Percentiles rank a stretch among this genome's conserved stretches.
phyloP scores from a whole-genome alignment of 345 rosid species.

The Hibiscus tridactylites region DNA sequence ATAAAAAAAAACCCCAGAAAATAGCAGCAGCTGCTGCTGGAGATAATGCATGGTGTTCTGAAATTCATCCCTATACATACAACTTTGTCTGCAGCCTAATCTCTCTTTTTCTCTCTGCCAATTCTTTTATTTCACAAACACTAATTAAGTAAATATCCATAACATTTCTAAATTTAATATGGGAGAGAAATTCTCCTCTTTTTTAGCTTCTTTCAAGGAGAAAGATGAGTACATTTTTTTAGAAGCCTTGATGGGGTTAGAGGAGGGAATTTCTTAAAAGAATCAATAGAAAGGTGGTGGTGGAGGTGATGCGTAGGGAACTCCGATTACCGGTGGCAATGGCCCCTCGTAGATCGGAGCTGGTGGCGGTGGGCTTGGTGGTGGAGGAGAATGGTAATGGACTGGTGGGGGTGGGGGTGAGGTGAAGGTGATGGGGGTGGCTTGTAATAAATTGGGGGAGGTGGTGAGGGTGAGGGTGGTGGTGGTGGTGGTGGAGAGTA shows the following conservation, averaged over 20 bases:
- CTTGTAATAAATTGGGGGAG: constrained; percentile 22
- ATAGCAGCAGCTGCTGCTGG: too few species aligned
- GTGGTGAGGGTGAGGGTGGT: constrained; percentile 12
- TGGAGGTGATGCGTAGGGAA: constrained; percentile 87
- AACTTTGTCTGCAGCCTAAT: constrained; percentile 43
- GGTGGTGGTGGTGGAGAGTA: constrained; percentile 13
- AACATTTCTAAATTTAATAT: constrained; percentile 33
- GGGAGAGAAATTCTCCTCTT: neutral
- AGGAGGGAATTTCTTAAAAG: constrained; percentile 35
- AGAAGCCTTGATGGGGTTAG: too few species aligned
- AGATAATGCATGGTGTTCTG: neutral
- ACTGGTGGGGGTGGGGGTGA: constrained; percentile 26
- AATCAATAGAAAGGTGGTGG: constrained; percentile 95
- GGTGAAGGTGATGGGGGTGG: neutral
- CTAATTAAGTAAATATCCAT: constrained; percentile 40
- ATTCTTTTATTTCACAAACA: constrained; percentile 25
- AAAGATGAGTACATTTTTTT: neutral
- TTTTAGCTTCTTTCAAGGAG: neutral
- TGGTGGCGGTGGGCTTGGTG: constrained; percentile 18
- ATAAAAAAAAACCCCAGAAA: too few species aligned
- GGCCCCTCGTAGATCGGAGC: constrained; percentile 72
- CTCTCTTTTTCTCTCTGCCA: constrained; percentile 22
- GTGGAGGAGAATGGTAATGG: constrained; percentile 25
- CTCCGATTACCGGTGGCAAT: constrained; percentile 65
- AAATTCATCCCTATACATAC: constrained; percentile 53